These are phyloP conservation scores for Botrytis galanthina DNA, from an alignment of 2,329 filamentous ascomycete genomes.

Conservation along the genomic window DNA sequence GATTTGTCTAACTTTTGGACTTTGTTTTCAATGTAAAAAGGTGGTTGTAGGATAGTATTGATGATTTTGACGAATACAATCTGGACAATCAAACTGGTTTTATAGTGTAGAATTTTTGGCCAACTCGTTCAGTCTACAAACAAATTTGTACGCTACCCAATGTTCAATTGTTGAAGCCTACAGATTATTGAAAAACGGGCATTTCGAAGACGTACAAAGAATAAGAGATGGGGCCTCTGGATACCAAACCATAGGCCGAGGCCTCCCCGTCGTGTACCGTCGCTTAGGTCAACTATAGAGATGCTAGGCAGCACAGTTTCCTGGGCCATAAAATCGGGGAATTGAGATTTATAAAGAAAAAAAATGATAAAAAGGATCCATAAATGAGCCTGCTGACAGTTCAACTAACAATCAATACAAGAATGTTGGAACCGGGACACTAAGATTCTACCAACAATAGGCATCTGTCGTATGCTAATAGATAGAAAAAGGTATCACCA, in stretches of 20 bases:
- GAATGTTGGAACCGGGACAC: neutral
- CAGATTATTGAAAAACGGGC: too few species aligned
- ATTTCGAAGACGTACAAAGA: neutral
- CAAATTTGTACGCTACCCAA: neutral
- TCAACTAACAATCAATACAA: neutral
- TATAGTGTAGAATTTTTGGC: neutral
- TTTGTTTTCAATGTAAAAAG: neutral
- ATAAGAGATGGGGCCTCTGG: neutral
- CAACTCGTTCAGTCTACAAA: neutral
- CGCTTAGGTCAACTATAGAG: neutral
- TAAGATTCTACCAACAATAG: neutral
- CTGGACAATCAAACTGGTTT: too few species aligned
- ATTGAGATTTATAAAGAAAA: neutral
- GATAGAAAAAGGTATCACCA: neutral
- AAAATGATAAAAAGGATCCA: neutral
- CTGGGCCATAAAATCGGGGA: too few species aligned
- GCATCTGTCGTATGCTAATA: neutral
- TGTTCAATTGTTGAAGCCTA: neutral
- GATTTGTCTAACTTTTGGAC: neutral
- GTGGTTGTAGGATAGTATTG: neutral
- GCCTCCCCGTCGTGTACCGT: neutral
- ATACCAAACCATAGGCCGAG: neutral
- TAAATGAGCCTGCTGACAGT: neutral
- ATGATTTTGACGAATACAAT: neutral
- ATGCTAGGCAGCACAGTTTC: neutral